Evolutionary conservation across 257 asterid species (phyloP), one percentile per base, ranked within the genome.

Genomic region (Nicotiana paniculata): DNA sequence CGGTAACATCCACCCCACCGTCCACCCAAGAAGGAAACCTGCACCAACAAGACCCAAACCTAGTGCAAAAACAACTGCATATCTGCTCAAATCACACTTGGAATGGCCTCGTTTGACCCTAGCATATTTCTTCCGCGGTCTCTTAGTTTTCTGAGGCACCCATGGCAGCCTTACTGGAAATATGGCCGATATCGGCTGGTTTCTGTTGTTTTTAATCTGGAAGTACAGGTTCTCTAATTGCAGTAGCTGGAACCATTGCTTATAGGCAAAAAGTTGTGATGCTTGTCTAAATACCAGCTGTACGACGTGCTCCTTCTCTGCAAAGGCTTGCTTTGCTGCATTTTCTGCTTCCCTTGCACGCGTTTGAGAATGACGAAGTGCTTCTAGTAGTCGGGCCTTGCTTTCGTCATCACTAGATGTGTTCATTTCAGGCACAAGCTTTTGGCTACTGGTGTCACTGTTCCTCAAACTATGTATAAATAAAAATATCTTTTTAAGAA

Each of bases 261-360:
- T 91, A 51, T 95, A 95, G 82, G 97, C 97, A 43, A 93, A 95
- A 68, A 95, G 91, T 77, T 91, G 97, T 81, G 98, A 92, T 54
- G 98, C 99, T 82, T 95, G 98, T 70, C 89, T 84, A 75, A 95
- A 89, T 7, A 93, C 89, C 17, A 95, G 95, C 92, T 88, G 92
- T 30, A 88, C 88, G 9, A 91, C 84, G 5, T 89, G 91, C 83
- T 95, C 98, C 85, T 92, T 95, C 90, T 95, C 97, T 3, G 82
- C 91, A 63, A 83, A 84, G 51, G 95, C 96, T 88, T 82, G 87
- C 81, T 89, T 88, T 83, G 98, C 97, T 32, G 87, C 95, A 77
- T 54, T 86, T 90, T 93, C 99, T 2, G 99, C 98, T 88, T 93
- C 97, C 86, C 99, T 91, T 81, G 98, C 99, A 43, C 99, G 98